Evolutionary conservation across 1,139 yeast genomes (phyloP), one percentile per base, ranked within the genome.

Genomic region (Suhomyces guaymorum): DNA sequence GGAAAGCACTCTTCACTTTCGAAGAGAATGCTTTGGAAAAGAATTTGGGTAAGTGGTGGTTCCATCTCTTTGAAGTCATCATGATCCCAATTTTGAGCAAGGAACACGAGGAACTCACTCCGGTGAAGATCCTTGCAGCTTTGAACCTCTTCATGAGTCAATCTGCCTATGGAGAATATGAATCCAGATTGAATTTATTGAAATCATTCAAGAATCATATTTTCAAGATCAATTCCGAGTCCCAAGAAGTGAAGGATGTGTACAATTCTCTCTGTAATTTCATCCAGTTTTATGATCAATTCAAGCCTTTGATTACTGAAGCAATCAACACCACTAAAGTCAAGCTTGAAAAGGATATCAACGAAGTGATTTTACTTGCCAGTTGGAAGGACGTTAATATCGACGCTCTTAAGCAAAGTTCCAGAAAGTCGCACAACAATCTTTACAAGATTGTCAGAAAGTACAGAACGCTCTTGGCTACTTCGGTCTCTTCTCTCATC

Each of bases 381-480:
- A 86, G 96, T 54, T 94, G 98, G 97, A 89, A 90, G 51, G 99
- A 94, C 61, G 92, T 90, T 9, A 94, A 94, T 52, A 80, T 89
- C 30, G 95, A 84, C 54, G 96, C 98, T 0, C 72, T 94, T 48
- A 88, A 87, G 48, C 97, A 90, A 59, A 87, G 96, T 62, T 92
- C 98, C 4, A 80, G 87, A 47, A 77, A 82, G 35, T 89, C 97
- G 0, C 98, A 94, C 55, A 78, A 80, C 44, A 80, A 73, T 48
- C 77, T 94, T 39, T 92, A 83, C 73, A 92, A 89, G 60, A 59
- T 87, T 39, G 85, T 92, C 7, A 75, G 92, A 44, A 89, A 88
- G 55, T 92, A 87, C 56, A 77, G 98, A 32, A 73, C 73, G 3
- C 51, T 84, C 24, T 60, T 92, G 14, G 59, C 73, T 4, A 70